Conservation (phyloP, 805 yeast species). For the Teunomyces atbi region DNA sequence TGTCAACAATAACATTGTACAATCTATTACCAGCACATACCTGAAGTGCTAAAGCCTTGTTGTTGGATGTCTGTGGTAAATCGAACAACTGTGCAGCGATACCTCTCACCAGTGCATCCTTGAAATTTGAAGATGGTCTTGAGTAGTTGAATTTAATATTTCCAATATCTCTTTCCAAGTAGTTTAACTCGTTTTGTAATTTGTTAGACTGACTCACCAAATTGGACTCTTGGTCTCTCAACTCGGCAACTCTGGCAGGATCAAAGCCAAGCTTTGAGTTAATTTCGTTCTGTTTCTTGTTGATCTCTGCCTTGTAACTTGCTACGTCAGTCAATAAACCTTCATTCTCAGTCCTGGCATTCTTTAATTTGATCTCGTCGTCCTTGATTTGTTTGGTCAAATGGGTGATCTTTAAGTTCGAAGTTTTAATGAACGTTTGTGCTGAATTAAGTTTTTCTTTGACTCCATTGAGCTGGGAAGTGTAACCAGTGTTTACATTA, state of each 20-base stretch:
- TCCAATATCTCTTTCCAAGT: constrained; percentile 60
- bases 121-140: constrained; percentile 60
- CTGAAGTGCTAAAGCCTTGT: constrained; percentile 80
- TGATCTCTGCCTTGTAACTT: constrained; percentile 36
- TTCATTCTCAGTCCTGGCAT: constrained; percentile 53
- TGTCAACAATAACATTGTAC: constrained; percentile 88
- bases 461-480: constrained; percentile 64
- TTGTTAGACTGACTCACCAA: constrained; percentile 45
- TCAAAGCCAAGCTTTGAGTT: constrained; percentile 54
- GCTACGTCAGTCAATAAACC: constrained; percentile 43
- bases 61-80: constrained; percentile 52
- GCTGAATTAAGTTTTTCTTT: constrained; percentile 54
- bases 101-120: constrained; percentile 70
- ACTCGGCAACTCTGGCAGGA: constrained; percentile 39
- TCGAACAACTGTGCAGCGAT: constrained; percentile 83
- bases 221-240: constrained; percentile 46
- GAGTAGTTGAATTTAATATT: constrained; percentile 74
- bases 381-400: constrained; percentile 50
- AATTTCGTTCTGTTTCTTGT: constrained; percentile 41
- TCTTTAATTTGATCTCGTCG: constrained; percentile 46
- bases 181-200: constrained; percentile 48
- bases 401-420: constrained; percentile 57
- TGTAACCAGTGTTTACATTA: constrained; percentile 70
- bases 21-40: constrained; percentile 91
- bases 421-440: constrained; percentile 56